Percentiles rank a stretch among this genome's conserved stretches.
These are phyloP conservation scores for Thalassiosira oceanica DNA, from an alignment of 352 stramenopile genomes.

Conservation along the genomic window DNA sequence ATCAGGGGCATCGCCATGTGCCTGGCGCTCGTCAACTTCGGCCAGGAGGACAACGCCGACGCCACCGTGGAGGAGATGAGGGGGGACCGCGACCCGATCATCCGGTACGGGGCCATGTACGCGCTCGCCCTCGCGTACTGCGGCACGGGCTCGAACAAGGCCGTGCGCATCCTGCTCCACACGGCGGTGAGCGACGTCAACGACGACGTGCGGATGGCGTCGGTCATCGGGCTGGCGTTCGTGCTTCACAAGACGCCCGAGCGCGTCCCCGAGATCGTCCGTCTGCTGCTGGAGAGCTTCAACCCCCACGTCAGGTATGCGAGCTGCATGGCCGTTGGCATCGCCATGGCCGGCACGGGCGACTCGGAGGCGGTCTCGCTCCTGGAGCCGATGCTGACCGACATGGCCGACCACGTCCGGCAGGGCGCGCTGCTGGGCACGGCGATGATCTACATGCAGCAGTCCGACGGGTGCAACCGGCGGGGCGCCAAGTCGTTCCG, in stretches of 20 bases:
- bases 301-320: conserved; percentile 99
- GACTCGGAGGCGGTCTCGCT: conserved; percentile 95
- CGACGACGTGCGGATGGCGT: conserved; percentile 97
- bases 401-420: conserved; percentile 97
- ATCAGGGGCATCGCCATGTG: conserved; percentile 97
- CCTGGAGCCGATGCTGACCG: conserved; percentile 96
- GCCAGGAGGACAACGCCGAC: conserved; percentile 95
- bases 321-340: conserved; percentile 97
- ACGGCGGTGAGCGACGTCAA: conserved; percentile 98
- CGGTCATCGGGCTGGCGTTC: conserved; percentile 95
- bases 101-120: conserved; percentile 98
- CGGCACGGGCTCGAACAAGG: conserved; percentile 96
- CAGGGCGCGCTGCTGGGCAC: conserved; percentile 95
- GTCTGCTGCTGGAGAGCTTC: conserved; percentile 97
- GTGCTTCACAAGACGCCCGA: conserved; percentile 97
- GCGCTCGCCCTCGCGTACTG: conserved; percentile 96
- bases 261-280: conserved; percentile 83
- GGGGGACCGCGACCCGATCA: conserved; percentile 95
- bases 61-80: conserved; percentile 95
- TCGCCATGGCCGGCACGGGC: conserved; percentile 95
- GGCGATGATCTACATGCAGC: conserved; percentile 98
- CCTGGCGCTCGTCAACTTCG: conserved; percentile 98
- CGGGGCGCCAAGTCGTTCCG: conserved; percentile 86
- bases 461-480: conserved; percentile 85
- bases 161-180: conserved; percentile 94